phyloP scores from a whole-genome alignment of 768 basidiomycete genomes.

The Phylloporus arenicola region DNA sequence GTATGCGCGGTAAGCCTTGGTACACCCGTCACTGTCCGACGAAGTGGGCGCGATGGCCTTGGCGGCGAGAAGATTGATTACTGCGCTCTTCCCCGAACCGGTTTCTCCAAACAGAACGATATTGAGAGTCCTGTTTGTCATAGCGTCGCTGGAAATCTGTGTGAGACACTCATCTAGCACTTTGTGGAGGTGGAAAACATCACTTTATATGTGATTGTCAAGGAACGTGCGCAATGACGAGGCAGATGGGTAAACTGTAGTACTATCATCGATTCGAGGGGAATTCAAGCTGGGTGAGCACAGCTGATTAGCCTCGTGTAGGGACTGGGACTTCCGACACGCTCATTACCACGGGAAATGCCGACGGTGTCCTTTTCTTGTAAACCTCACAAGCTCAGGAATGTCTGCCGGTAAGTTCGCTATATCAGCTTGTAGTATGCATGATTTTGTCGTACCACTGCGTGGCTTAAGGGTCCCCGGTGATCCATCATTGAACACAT shows the following conservation, averaged over 20 bases:
- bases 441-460: no score
- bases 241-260: no score
- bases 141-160: neutral
- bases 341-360: no score
- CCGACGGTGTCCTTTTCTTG: no score
- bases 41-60: neutral
- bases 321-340: no score
- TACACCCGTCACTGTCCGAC: neutral
- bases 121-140: neutral
- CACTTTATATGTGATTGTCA: neutral
- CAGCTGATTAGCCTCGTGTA: no score
- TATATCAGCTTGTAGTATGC: neutral
- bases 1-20: neutral
- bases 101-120: neutral
- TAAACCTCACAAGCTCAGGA: no score
- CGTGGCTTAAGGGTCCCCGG: no score
- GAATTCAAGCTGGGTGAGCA: no score
- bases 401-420: no score
- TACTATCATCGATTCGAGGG: no score
- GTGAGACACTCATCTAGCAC: neutral
- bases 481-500: no score
- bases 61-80: neutral
- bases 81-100: constrained; percentile 2
- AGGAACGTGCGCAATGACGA: neutral
- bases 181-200: neutral